These are phyloP conservation scores for Arthonia radiata DNA, from an alignment of 495 filamentous ascomycete genomes.

Conservation along the genomic window DNA sequence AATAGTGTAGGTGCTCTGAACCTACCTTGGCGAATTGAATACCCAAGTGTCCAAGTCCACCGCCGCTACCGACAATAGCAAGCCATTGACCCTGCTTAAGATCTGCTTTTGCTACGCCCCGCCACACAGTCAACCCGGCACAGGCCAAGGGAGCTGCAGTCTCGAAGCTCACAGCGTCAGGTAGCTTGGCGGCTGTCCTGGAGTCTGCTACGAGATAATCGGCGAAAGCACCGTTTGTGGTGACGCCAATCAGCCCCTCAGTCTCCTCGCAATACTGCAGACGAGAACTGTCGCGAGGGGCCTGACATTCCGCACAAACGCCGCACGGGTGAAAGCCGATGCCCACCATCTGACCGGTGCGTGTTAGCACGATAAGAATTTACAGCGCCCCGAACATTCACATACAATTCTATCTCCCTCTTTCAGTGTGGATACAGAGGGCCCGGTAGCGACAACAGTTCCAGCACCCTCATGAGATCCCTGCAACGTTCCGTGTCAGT, in stretches of 20 bases:
- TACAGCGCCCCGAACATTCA: too few relatives aligned
- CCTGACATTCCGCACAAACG: constrained; percentile 20
- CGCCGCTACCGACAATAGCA: constrained; percentile 28
- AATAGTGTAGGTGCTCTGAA: too few relatives aligned
- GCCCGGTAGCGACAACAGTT: constrained; percentile 24
- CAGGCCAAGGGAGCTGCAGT: constrained; percentile 31
- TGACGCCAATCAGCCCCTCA: too few relatives aligned
- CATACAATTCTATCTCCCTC: constrained; percentile 25
- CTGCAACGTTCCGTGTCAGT: too few relatives aligned
- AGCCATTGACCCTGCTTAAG: constrained; percentile 23
- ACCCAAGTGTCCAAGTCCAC: constrained; percentile 30
- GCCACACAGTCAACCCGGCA: constrained; percentile 28
- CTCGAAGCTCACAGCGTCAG: constrained; percentile 21
- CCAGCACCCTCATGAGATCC: constrained; percentile 35
- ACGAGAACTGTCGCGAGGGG: too few relatives aligned
- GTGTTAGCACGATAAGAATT: too few relatives aligned
- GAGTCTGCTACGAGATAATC: constrained; percentile 22
- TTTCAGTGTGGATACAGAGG: constrained; percentile 17
- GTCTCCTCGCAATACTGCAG: too few relatives aligned
- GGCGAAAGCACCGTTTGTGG: too few relatives aligned
- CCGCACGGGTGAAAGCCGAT: constrained; percentile 23
- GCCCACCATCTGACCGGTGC: constrained; percentile 24
- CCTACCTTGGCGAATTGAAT: constrained; percentile 31
- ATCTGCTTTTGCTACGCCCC: constrained; percentile 20
- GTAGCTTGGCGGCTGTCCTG: constrained; percentile 18